A percentile compares a stretch with the other conserved stretches of the same genome.
Conservation (phyloP, 768 basidiomycete genomes). For the Grammothele lineata region DNA sequence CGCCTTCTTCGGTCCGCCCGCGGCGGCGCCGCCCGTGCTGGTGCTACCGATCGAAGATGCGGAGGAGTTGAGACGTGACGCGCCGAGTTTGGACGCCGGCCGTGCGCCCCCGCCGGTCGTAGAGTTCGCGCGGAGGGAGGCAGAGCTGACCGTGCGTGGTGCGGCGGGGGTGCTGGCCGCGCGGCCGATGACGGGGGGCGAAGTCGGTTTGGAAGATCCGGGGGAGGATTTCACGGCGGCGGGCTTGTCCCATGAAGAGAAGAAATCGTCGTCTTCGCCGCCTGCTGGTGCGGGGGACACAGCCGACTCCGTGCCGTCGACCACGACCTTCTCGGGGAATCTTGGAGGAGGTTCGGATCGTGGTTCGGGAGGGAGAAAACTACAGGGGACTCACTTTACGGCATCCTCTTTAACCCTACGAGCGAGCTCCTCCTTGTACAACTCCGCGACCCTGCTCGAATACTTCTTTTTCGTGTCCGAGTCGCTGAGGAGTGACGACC, state of each 20-base stretch:
- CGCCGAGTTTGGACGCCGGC: conserved; percentile 35
- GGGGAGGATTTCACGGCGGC: conserved; percentile 28
- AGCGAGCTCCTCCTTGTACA: conserved; percentile 91
- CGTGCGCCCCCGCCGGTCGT: conserved; percentile 26
- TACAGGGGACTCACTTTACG: conserved; percentile 43
- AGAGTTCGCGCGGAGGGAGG: conserved; percentile 49
- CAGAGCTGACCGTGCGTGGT: conserved; percentile 62
- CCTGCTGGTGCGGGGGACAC: conserved; percentile 25
- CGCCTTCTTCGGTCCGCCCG: conserved; percentile 58
- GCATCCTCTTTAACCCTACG: conserved; percentile 76
- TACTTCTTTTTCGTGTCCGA: conserved; percentile 89
- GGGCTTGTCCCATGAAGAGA: conserved; percentile 94
- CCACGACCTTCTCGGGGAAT: conserved; percentile 68
- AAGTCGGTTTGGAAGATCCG: conserved; percentile 35
- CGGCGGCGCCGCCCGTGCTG: conserved; percentile 15
- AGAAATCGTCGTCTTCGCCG: conserved; percentile 85
- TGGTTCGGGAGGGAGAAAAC: too few relatives aligned
- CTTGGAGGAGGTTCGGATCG: conserved; percentile 33
- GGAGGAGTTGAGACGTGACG: conserved; percentile 41
- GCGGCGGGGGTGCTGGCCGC: conserved; percentile 31
- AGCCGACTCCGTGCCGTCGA: conserved; percentile 63
- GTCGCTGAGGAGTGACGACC: conserved; percentile 61
- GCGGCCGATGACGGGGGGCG: conserved; percentile 59
- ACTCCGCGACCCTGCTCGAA: conserved; percentile 71
- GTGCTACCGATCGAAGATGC: conserved; percentile 24